Conservation (phyloP, 202 grass and related monocot genomes). For the Panicum virgatum region DNA sequence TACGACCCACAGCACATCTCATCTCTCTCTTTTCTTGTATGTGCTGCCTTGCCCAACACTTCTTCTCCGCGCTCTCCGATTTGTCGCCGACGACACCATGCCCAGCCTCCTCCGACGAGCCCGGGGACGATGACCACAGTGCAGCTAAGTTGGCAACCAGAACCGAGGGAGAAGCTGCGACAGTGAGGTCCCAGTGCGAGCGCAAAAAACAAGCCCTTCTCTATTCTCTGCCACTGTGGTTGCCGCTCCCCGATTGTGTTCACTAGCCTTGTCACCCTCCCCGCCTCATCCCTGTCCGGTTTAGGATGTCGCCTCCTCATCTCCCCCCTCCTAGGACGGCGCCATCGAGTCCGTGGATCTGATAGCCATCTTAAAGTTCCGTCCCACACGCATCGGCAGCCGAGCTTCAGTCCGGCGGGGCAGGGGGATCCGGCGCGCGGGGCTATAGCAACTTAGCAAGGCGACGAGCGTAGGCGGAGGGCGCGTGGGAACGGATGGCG, state of each 20-base stretch:
- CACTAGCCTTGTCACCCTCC: too few species aligned
- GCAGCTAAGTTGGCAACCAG: neutral
- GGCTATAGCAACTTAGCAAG: too few species aligned
- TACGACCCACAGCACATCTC: neutral
- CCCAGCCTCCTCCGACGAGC: neutral
- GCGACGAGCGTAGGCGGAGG: too few species aligned
- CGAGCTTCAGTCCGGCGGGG: too few species aligned
- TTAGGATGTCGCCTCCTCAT: neutral
- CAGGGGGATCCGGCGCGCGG: too few species aligned
- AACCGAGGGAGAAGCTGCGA: neutral
- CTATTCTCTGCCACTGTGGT: neutral
- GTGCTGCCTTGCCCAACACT: neutral
- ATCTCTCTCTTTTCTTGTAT: too few species aligned
- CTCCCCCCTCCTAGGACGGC: neutral
- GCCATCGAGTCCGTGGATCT: conserved; percentile 81
- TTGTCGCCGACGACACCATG: neutral
- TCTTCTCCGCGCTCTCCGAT: neutral
- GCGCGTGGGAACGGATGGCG: too few species aligned
- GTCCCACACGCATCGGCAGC: too few species aligned
- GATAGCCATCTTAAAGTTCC: conserved; percentile 67
- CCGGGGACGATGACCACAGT: too few species aligned
- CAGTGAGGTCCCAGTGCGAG: neutral
- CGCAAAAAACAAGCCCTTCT: too few species aligned
- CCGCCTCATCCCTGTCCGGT: neutral
- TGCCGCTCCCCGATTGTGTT: neutral